Conservation (phyloP, 2,329 filamentous ascomycete species). For the Karstenula rhodostoma region DNA sequence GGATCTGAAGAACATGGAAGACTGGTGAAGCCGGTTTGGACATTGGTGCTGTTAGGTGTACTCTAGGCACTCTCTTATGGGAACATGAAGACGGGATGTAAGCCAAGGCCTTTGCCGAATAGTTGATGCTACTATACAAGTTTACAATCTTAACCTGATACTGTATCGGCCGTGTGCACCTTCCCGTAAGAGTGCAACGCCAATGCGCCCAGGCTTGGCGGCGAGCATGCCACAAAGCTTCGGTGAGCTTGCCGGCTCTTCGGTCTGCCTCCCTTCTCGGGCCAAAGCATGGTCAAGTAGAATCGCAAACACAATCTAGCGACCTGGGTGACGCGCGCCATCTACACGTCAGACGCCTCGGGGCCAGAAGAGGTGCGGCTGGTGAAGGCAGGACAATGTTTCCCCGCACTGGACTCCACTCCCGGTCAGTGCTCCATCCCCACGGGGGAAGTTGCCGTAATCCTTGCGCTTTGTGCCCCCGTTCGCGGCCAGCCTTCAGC, state of each 20-base stretch:
- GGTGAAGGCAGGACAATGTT: not conserved
- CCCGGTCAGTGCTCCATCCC: slow-evolving; percentile 1
- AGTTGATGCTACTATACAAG: no score
- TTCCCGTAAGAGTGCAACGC: slow-evolving; percentile 64
- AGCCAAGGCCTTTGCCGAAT: no score
- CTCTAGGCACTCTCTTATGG: no score
- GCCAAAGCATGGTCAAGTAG: not conserved
- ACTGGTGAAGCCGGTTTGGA: slow-evolving; percentile 1
- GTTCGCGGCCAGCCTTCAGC: slow-evolving; percentile 1
- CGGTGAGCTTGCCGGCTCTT: slow-evolving; percentile 63
- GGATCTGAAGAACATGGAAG: slow-evolving; percentile 78
- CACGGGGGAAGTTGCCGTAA: slow-evolving; percentile 10
- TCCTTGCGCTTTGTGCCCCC: slow-evolving; percentile 9
- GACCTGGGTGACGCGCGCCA: slow-evolving; percentile 1
- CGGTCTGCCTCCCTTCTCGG: not conserved
- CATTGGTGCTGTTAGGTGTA: not conserved
- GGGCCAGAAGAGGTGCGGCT: not conserved
- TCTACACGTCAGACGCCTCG: slow-evolving; percentile 2
- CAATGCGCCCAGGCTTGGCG: slow-evolving; percentile 67
- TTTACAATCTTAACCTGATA: no score
- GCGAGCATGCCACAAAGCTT: slow-evolving; percentile 77
- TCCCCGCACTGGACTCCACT: not conserved
- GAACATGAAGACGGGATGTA: no score
- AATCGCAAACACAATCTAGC: not conserved
- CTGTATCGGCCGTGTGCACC: no score